These are phyloP conservation scores for Brassica napus DNA, from an alignment of 345 rosid genomes.

Conservation along the genomic window Da-Ae NC_063439.1:27737001-27737500, in stretches of 20 bases:
- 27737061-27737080: slow-evolving; percentile 94
- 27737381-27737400: slow-evolving; percentile 5
- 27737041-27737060: slow-evolving; percentile 96
- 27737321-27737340: slow-evolving; percentile 99
- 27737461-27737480: slow-evolving; percentile 69
- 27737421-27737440: background rate
- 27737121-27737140: slow-evolving; percentile 60
- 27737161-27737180: slow-evolving; percentile 57
- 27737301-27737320: slow-evolving; percentile 95
- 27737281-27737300: slow-evolving; percentile 99
- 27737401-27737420: background rate
- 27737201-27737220: slow-evolving; percentile 96
- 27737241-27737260: slow-evolving; percentile 99
- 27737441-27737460: background rate
- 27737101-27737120: slow-evolving; percentile 99
- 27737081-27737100: slow-evolving; percentile 99
- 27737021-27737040: slow-evolving; percentile 95
- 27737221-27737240: slow-evolving; percentile 99
- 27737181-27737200: slow-evolving; percentile 58
- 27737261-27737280: slow-evolving; percentile 85
- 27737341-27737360: slow-evolving; percentile 94
- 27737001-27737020: slow-evolving; percentile 85
- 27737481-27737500: slow-evolving; percentile 93
- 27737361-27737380: slow-evolving; percentile 59
- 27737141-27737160: slow-evolving; percentile 36